These are phyloP conservation scores for Schwanniomyces yamadae DNA, from an alignment of 805 yeast genomes.

Conservation along the genomic window DNA sequence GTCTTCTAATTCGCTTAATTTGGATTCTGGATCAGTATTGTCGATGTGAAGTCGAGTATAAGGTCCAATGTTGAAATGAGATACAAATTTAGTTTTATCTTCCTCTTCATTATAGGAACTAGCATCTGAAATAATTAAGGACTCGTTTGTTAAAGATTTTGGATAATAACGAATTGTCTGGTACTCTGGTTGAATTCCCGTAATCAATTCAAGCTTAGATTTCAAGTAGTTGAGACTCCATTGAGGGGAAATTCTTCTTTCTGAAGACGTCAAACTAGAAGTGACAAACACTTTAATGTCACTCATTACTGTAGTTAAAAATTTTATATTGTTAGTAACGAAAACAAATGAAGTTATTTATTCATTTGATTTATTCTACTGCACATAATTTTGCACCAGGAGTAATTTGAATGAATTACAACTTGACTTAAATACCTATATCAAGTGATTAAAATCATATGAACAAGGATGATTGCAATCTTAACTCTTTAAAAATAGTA, in stretches of 20 bases:
- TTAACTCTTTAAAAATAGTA: no score
- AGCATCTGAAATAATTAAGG: constrained; percentile 22
- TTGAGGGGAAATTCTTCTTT: constrained; percentile 58
- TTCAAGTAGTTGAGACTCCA: constrained; percentile 61
- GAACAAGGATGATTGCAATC: no score
- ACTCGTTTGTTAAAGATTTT: constrained; percentile 35
- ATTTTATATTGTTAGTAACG: no score
- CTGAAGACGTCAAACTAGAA: constrained; percentile 67
- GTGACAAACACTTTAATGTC: constrained; percentile 59
- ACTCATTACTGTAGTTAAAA: constrained; percentile 16
- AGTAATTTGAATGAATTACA: no score
- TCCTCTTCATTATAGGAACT: constrained; percentile 12
- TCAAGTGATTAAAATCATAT: no score
- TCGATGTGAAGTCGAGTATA: constrained; percentile 56
- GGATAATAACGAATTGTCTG: constrained; percentile 54
- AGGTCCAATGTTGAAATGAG: constrained; percentile 30
- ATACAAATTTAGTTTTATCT: constrained; percentile 15
- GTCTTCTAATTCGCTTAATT: constrained; percentile 36
- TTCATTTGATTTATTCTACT: no score
- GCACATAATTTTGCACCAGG: no score
- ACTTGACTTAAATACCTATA: no score
- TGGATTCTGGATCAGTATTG: constrained; percentile 54
- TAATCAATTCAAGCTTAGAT: constrained; percentile 58
- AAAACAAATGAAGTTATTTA: no score
- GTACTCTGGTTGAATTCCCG: constrained; percentile 65